Evolutionary conservation across 2,329 filamentous ascomycete genomes (phyloP).

Genomic region (Geosmithia morbida): DNA sequence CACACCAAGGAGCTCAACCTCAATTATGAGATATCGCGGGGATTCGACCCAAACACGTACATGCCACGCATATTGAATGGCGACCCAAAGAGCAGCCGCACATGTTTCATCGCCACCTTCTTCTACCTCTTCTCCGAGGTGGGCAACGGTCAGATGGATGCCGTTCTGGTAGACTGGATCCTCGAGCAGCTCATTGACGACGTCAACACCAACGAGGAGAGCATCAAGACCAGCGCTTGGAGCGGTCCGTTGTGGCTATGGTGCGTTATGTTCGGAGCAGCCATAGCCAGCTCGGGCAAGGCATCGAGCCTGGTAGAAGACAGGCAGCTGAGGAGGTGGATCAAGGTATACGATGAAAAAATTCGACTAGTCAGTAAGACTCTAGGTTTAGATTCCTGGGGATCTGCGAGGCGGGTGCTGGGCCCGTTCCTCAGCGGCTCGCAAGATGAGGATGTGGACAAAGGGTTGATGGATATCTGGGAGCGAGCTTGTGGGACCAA

Average conservation of each 20-base stretch:
- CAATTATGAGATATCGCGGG: constrained; percentile 20
- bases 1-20: constrained; percentile 19
- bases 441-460: constrained; percentile 22
- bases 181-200: constrained; percentile 29
- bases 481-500: constrained; percentile 14
- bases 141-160: constrained; percentile 23
- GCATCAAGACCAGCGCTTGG: constrained; percentile 24
- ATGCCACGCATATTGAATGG: constrained; percentile 18
- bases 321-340: constrained; percentile 21
- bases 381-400: constrained; percentile 22
- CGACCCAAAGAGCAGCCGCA: constrained; percentile 23
- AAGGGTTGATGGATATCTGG: constrained; percentile 24
- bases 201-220: constrained; percentile 22
- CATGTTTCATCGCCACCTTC: constrained; percentile 29
- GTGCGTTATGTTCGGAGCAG: constrained; percentile 29
- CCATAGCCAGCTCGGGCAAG: constrained; percentile 21
- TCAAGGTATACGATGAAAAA: constrained; percentile 23
- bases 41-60: constrained; percentile 16
- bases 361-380: constrained; percentile 22
- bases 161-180: constrained; percentile 28
- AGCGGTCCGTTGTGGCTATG: constrained; percentile 28
- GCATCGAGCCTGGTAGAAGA: constrained; percentile 18
- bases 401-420: constrained; percentile 19
- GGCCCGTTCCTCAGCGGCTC: constrained; percentile 20
- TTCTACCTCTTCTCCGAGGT: constrained; percentile 31